Evolutionary conservation across 163 green algal species (phyloP), one percentile per base, ranked within the genome.

Genomic region (Volvox carteri): DNA sequence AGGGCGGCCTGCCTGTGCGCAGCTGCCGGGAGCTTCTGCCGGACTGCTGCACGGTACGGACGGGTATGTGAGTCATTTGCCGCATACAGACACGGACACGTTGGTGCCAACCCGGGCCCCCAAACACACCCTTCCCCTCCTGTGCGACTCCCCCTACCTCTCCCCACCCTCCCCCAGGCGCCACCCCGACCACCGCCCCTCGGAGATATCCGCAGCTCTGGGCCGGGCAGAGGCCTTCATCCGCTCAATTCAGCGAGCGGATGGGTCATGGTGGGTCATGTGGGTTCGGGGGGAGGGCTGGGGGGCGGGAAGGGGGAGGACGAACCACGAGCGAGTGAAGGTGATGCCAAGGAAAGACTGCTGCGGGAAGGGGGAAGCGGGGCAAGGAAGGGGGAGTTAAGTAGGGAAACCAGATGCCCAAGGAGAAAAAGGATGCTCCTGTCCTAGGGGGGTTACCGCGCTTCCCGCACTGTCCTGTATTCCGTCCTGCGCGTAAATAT

Each of bases 201-300:
- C 28, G 3, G 74, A 77, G 30, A 92, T 93, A 28, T 19, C 48
- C n/a, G 4, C 42, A 1, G 58, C 84, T 19, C 86, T 96, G 46
- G 0, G 54, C 2, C 90, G 92, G 7, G 96, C 95, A 1, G 78
- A 96, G 81, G 65, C 90, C 9, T 99, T 97, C 89, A 92, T 99
- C 33, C 91, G 96, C 44, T 90, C 76, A 81, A 96, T 97, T 25
- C 98, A 99, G 94, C 92, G 95, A 2, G 39, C 91, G 0, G 98
- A 99, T 89, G 98, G 98, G 54, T 98, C 95, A 9, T 99, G 97
- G 94, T 95, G 83, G 41, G 91, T 58, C 30, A 54, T 2, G 42
- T 4, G 52, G 18, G 50, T 37, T 30, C 21, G 12, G 50, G 52
- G 52, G 76, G 16, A 54, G 35, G 76, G 48, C 41, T 9, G 48